Evolutionary conservation across 257 asterid species (phyloP), one percentile per base, ranked within the genome.

Genomic region (Solanum peruvianum): DNA sequence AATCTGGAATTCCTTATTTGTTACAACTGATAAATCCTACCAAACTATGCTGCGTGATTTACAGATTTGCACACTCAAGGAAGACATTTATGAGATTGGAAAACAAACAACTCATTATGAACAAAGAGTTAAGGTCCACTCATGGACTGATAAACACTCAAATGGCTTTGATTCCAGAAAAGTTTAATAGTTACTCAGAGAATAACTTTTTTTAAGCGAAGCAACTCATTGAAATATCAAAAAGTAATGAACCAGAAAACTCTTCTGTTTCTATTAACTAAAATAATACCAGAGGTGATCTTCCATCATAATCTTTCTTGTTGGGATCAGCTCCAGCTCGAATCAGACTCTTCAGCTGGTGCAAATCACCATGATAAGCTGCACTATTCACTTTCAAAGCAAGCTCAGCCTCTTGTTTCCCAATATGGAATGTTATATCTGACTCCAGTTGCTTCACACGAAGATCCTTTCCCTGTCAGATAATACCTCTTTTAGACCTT

Each of bases 251-350:
- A 81, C 42, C 31, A 49, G 82, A 71, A n/a, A 31, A 41, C 2
- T 31, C 45, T 60, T 60, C 33, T 72, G 31, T 49, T 78, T 52
- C 49, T 42, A 21, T 75, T 42, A 66, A 25, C 4, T 25, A 64
- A 84, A 82, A 83, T 60, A 91, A 64, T 93, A 97, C 99, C 99
- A 96, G 87, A 71, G 99, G 95, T n/a, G 98, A 92, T 90, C 99
- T 91, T 89, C 98, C 99, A 90, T 97, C 99, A 87, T 95, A 97
- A 84, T 97, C 99, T 86, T 86, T 91, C 92, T 91, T 95, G 86
- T 93, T 92, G 23, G 97, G 96, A 92, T 97, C 98, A 39, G 99
- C 99, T 85, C 98, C 99, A 64, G 99, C 95, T 71, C 96, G 95
- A 83, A 95, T 91, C 31, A 97, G 88, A 85, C 91, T 87, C 90